Percentiles rank a stretch among this genome's conserved stretches.
These are phyloP conservation scores for Cyclostephanos invisitatus DNA, from an alignment of 108 stramenopile species.

Conservation along the genomic window DNA sequence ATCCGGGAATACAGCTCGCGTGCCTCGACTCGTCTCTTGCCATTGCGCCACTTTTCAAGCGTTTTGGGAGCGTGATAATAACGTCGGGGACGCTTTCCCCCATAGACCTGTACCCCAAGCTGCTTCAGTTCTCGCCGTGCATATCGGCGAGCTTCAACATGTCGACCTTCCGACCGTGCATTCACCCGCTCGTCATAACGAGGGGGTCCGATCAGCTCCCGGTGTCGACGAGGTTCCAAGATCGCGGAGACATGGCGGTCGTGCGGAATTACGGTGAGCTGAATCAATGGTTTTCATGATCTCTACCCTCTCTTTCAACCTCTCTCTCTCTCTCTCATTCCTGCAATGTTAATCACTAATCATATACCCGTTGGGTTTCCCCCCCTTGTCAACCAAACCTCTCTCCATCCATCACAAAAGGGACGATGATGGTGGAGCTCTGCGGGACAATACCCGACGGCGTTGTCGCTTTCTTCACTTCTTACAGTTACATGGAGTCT, in stretches of 20 bases:
- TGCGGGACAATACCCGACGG: slow-evolving; percentile 94
- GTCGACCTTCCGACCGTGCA: slow-evolving; percentile 98
- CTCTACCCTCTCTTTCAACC: not conserved
- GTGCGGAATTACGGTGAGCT: slow-evolving; percentile 84
- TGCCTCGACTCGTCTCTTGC: slow-evolving; percentile 98
- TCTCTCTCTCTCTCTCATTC: not conserved
- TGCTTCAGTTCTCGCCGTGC: slow-evolving; percentile 96
- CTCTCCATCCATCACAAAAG: slow-evolving; percentile 31
- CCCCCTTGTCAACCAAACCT: not conserved
- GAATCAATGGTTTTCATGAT: not conserved
- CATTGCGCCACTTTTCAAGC: slow-evolving; percentile 96
- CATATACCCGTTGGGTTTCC: not conserved
- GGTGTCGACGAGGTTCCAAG: slow-evolving; percentile 88
- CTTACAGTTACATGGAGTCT: slow-evolving; percentile 97
- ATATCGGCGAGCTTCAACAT: slow-evolving; percentile 94
- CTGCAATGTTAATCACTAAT: not conserved
- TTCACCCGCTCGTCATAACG: slow-evolving; percentile 95
- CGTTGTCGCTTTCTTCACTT: slow-evolving; percentile 97
- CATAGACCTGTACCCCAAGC: slow-evolving; percentile 98
- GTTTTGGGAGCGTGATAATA: slow-evolving; percentile 95
- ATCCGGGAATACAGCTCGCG: slow-evolving; percentile 91
- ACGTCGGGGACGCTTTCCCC: slow-evolving; percentile 98
- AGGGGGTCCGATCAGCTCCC: slow-evolving; percentile 91
- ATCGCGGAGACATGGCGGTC: slow-evolving; percentile 91
- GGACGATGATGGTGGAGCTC: slow-evolving; percentile 90